Evolutionary conservation across 306 rosid species (phyloP).

Genomic region (Styphnolobium japonicum): DNA sequence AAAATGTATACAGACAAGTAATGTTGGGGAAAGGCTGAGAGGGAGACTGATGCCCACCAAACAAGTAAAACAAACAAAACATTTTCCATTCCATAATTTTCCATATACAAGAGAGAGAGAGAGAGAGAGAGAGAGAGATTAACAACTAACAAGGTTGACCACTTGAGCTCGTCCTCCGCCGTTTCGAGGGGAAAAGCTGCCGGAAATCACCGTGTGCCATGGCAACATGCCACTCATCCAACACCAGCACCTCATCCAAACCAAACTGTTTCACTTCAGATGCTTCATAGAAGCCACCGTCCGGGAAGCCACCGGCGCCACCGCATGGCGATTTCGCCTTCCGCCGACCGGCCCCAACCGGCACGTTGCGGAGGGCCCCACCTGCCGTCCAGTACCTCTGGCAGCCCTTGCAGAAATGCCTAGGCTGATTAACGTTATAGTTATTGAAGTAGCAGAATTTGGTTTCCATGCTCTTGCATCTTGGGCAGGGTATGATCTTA

Average conservation of each 20-base stretch:
- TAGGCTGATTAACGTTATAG: constrained; percentile 80
- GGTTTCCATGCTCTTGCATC: constrained; percentile 84
- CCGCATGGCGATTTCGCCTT: constrained; percentile 44
- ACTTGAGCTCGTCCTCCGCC: constrained; percentile 48
- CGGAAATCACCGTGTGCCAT: constrained; percentile 36
- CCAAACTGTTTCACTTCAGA: constrained; percentile 50
- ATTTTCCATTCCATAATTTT: not conserved
- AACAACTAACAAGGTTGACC: constrained; percentile 57
- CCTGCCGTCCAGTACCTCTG: constrained; percentile 86
- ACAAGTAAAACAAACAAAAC: not conserved
- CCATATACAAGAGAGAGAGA: not conserved
- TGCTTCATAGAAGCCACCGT: constrained; percentile 31
- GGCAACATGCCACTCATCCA: constrained; percentile 58
- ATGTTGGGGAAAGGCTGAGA: not conserved
- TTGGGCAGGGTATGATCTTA: constrained; percentile 67
- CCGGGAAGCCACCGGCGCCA: constrained; percentile 31
- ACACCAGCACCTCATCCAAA: constrained; percentile 35
- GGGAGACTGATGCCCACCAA: not conserved
- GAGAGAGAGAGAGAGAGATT: constrained; percentile 4
- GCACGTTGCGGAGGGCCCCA: constrained; percentile 80
- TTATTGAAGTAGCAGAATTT: constrained; percentile 81
- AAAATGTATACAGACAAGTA: not conserved
- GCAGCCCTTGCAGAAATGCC: constrained; percentile 79
- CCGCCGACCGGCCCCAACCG: constrained; percentile 67
- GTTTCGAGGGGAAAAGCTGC: constrained; percentile 48